Base-by-base conservation (phyloP, 805 yeast genomes). In the Teunomyces tritomae region DNA sequence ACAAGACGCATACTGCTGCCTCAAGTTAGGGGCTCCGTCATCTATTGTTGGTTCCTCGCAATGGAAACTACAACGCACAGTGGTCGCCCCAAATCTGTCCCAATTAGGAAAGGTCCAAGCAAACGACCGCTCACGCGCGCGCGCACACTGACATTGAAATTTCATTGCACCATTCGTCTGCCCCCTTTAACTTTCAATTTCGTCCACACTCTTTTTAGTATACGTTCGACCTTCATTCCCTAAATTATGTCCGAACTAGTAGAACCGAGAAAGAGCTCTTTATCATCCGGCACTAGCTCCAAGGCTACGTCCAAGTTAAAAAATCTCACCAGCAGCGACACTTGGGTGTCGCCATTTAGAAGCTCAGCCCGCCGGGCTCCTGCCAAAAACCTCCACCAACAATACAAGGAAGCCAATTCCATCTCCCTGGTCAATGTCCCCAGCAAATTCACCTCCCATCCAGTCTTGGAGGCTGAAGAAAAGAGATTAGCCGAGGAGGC, bases 301-400 rank as follows among this genome's bases (percentile, higher is more conserved):
- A 44, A 35, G 28, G 36, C 50, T 16, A 29, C 54, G 9, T 41
- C 49, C 39, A 48, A 47, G 24, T 62, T 68, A 48, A 65, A 65
- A 50, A 57, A 64, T 52, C 63, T 66, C 55, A 57, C 68, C 26
- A 53, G 66, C 26, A 60, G 64, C 33, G 51, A 61, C 20, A 62
- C 66, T 1, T 73, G 77, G 76, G 64, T 65, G 10, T 71, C 77
- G 4, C 77, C 77, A n/a, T 73, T 73, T 43, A 63, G 77, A 56
- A 50, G 16, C 9, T 50, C 57, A 5, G 28, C 52, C 33, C 58
- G 54, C 42, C 65, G 64, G 57, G 49, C 47, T 40, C 47, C 39
- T 41, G 27, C 27, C 16, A 37, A 26, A 13, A 70, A 66, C 55
- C 64, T 67, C 45, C 57, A 61, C 42, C 56, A 71, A 51, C 65